Evolutionary conservation across 108 stramenopile genomes (phyloP), one percentile per base, ranked within the genome.

Genomic region (Cyclotella distinguenda): DNA sequence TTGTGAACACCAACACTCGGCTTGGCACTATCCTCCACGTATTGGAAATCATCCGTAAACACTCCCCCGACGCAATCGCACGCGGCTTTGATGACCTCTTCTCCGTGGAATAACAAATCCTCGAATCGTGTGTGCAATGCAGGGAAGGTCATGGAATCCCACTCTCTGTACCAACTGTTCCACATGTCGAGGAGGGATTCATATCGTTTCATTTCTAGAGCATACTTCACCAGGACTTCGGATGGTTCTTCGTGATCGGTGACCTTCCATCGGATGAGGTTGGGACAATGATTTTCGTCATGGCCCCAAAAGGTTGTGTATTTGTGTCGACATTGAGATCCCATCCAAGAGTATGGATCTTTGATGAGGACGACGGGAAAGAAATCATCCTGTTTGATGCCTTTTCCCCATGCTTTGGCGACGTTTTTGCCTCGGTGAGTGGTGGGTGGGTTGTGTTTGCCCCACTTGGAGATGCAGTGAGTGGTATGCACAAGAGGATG

Each of bases 61-160:
- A 77, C 71, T 0, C 82, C 89, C 1, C 90, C 91, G 5, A 82
- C 90, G 64, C 95, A 95, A 30, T 85, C 76, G 62, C 91, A 92
- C 1, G 86, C 68, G 4, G 25, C n/a, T 68, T 68, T 68, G 30
- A 84, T 71, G 39, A 88, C 74, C 39, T 88, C 83, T 40, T 84
- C 77, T 27, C 76, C 76, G 45, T 90, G 83, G 60, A 88, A 95
- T 16, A 90, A 73, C 57, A 93, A 77, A 74, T 95, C 95, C 68
- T 95, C 95, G 64, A 88, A 95, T 23, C 95, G 80, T 0, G 91
- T 84, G 30, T 86, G 85, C 21, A 91, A 30, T 4, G 77, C 64
- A 0, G 95, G 95, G 65, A 84, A 90, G 15, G 75, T 76, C 16
- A 81, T 77, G 3, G 75, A 64, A 3, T 85, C 69, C 61, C 85